These are phyloP conservation scores for Backusella australiensis DNA, from an alignment of 192 early-diverging fungal species.

Conservation along the genomic window DNA sequence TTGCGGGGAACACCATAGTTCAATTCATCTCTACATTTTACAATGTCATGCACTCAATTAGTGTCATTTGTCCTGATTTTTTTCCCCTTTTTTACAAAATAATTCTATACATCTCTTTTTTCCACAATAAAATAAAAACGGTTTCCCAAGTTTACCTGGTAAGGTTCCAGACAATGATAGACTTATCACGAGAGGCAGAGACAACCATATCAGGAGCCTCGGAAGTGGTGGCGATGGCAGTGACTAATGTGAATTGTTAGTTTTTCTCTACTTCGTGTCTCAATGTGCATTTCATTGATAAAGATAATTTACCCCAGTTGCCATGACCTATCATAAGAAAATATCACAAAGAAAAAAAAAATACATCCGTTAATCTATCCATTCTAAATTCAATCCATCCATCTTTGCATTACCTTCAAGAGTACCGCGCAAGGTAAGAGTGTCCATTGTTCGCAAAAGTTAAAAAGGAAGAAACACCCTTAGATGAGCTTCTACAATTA, in stretches of 20 bases:
- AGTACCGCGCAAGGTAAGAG: slow-evolving; percentile 33
- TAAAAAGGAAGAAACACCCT: slow-evolving; percentile 21
- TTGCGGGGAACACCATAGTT: slow-evolving; percentile 90
- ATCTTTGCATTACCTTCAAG: slow-evolving; percentile 27
- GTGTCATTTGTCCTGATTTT: neutral
- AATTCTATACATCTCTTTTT: neutral
- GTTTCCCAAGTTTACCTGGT: slow-evolving; percentile 37
- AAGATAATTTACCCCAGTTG: slow-evolving; percentile 29
- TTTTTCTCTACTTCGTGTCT: neutral
- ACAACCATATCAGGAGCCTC: slow-evolving; percentile 96
- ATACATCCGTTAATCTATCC: slow-evolving; percentile 5
- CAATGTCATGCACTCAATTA: neutral
- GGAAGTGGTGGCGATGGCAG: slow-evolving; percentile 93
- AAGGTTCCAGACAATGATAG: slow-evolving; percentile 96
- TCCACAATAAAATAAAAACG: neutral
- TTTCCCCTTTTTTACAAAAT: neutral
- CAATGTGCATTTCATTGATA: neutral
- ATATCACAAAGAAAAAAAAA: neutral
- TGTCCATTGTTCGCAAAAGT: slow-evolving; percentile 16
- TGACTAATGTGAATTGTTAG: slow-evolving; percentile 52
- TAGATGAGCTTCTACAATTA: neutral
- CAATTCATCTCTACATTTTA: slow-evolving; percentile 65
- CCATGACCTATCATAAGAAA: slow-evolving; percentile 25
- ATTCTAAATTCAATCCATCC: slow-evolving; percentile 22
- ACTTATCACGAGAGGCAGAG: slow-evolving; percentile 98